Evolutionary conservation across 2,329 filamentous ascomycete species (phyloP).

Genomic region (Amylocarpus encephaloides): DNA sequence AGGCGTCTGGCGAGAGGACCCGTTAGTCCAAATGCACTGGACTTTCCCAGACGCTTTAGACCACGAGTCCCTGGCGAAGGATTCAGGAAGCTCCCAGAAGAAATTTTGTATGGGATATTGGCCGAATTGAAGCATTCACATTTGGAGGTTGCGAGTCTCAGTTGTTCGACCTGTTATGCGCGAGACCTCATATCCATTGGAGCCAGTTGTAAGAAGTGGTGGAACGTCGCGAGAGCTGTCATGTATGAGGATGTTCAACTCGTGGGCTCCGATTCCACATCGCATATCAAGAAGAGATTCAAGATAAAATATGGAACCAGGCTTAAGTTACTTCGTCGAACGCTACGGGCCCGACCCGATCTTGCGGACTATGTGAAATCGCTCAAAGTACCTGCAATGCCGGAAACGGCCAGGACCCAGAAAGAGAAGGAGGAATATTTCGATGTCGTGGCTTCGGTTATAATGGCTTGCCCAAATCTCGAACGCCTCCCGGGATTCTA

Average conservation of each 20-base stretch:
- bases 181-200: conserved; percentile 49
- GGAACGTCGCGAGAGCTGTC: conserved; percentile 38
- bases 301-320: conserved; percentile 48
- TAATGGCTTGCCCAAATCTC: conserved; percentile 61
- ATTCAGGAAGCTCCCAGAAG: conserved; percentile 50
- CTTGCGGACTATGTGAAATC: conserved; percentile 50
- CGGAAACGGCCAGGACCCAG: conserved; percentile 32
- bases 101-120: conserved; percentile 52
- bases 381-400: conserved; percentile 48
- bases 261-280: conserved; percentile 47
- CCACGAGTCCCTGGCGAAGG: conserved; percentile 40
- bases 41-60: conserved; percentile 11
- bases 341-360: conserved; percentile 46
- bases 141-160: conserved; percentile 40
- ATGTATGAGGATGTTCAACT: conserved; percentile 52
- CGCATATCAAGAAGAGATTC: conserved; percentile 49
- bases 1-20: conserved; percentile 10
- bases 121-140: conserved; percentile 47
- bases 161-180: conserved; percentile 61
- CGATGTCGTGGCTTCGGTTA: conserved; percentile 50
- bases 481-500: conserved; percentile 52
- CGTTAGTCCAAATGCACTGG: conserved; percentile 4
- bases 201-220: conserved; percentile 45
- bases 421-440: conserved; percentile 45
- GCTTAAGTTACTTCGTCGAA: conserved; percentile 51